phyloP scores from a whole-genome alignment of 805 yeast species.

The Monosporozyma yasuniensis region DNA sequence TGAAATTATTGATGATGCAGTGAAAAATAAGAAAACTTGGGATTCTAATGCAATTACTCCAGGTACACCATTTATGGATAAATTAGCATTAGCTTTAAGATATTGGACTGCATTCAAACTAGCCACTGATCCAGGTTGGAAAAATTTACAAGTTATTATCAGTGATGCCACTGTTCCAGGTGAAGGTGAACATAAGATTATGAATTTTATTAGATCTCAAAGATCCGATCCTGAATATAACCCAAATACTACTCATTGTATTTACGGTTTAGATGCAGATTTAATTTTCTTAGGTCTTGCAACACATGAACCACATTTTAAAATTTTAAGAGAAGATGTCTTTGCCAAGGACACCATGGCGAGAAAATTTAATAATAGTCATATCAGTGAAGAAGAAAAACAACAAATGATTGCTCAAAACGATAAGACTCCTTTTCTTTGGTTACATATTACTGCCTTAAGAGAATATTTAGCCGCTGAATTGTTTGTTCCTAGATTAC shows the following conservation, averaged over 20 bases:
- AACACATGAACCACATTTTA: slow-evolving; percentile 95
- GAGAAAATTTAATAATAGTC: slow-evolving; percentile 9
- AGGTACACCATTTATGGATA: slow-evolving; percentile 97
- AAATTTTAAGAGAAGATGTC: slow-evolving; percentile 91
- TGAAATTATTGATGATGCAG: slow-evolving; percentile 64
- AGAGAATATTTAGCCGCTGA: slow-evolving; percentile 85
- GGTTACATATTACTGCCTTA: slow-evolving; percentile 83
- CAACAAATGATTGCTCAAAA: slow-evolving; percentile 52
- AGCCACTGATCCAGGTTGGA: slow-evolving; percentile 90
- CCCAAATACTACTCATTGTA: slow-evolving; percentile 92
- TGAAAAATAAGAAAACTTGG: slow-evolving; percentile 73
- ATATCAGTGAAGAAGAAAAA: background rate
- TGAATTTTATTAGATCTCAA: slow-evolving; percentile 90
- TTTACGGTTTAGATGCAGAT: slow-evolving; percentile 97
- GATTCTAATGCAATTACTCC: slow-evolving; percentile 97
- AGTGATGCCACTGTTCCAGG: slow-evolving; percentile 98
- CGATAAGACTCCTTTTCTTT: slow-evolving; percentile 57
- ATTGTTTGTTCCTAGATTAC: slow-evolving; percentile 55
- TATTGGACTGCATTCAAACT: slow-evolving; percentile 92
- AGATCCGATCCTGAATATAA: slow-evolving; percentile 77
- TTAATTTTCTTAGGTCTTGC: slow-evolving; percentile 91
- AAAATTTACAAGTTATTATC: slow-evolving; percentile 74
- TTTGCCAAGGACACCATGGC: slow-evolving; percentile 55
- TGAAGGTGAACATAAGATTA: slow-evolving; percentile 97
- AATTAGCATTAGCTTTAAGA: slow-evolving; percentile 67